phyloP scores from a whole-genome alignment of 148 eudicot species.

The Spergularia marina region DNA sequence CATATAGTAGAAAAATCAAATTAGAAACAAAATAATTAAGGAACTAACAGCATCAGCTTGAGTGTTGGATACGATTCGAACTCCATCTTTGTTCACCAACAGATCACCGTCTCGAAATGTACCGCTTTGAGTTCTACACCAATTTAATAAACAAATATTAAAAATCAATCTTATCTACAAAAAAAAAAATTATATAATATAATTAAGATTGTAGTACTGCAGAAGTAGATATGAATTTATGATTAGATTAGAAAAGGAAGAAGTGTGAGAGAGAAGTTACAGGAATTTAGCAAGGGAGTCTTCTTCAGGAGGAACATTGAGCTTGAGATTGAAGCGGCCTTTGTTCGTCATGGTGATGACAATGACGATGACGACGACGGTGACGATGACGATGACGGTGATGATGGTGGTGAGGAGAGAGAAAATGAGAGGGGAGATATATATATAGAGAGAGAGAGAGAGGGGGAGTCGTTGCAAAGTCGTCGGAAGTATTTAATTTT shows the following conservation, averaged over 20 bases:
- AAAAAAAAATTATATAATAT: no score
- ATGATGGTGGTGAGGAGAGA: background rate
- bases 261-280: slow-evolving; percentile 28
- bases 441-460: background rate
- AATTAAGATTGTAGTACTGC: no score
- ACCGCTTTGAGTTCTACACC: slow-evolving; percentile 65
- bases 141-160: background rate
- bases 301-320: slow-evolving; percentile 75
- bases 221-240: no score
- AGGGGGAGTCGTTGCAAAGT: slow-evolving; percentile 30
- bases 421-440: background rate
- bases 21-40: background rate
- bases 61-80: slow-evolving; percentile 70
- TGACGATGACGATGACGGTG: background rate
- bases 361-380: no score
- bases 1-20: background rate
- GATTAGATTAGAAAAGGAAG: no score
- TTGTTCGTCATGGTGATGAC: slow-evolving; percentile 34
- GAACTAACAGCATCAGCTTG: slow-evolving; percentile 52
- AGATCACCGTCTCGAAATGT: slow-evolving; percentile 94
- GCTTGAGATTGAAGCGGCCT: slow-evolving; percentile 48
- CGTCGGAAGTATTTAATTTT: background rate
- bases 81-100: slow-evolving; percentile 71
- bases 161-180: background rate
- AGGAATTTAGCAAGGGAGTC: slow-evolving; percentile 62